Percentiles rank a stretch among this genome's conserved stretches.
Evolutionary conservation across 1,284 basidiomycete species (phyloP).

Genomic region (Pholiota adiposa): DNA sequence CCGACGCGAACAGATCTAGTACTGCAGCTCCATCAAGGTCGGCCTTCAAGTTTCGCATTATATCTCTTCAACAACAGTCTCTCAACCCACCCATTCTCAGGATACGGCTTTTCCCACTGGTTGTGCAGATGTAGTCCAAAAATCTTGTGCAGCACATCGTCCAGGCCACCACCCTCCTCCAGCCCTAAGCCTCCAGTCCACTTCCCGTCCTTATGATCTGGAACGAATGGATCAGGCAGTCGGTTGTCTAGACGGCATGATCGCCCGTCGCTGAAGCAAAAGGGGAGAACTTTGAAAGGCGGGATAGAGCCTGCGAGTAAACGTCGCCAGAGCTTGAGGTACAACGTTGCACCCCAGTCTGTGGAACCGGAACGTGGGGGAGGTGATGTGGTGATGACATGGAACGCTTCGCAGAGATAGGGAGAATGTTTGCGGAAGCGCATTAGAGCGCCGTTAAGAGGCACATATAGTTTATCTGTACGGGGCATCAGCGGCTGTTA

Average conservation of each 20-base stretch:
- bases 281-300: conserved; percentile 90
- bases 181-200: conserved; percentile 60
- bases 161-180: conserved; percentile 69
- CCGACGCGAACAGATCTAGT: neutral
- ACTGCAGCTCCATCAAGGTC: neutral
- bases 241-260: conserved; percentile 91
- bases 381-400: conserved; percentile 79
- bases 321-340: conserved; percentile 85
- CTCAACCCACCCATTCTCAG: conserved; percentile 80
- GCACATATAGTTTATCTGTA: conserved; percentile 82
- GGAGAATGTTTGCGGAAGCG: conserved; percentile 87
- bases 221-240: conserved; percentile 85
- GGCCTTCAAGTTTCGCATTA: conserved; percentile 40
- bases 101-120: conserved; percentile 88
- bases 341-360: conserved; percentile 91
- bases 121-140: conserved; percentile 93
- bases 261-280: conserved; percentile 89
- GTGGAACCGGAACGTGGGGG: conserved; percentile 80
- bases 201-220: conserved; percentile 61
- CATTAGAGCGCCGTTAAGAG: conserved; percentile 93
- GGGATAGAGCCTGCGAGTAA: conserved; percentile 73
- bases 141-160: conserved; percentile 68
- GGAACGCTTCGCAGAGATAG: conserved; percentile 94
- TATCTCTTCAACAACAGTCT: conserved; percentile 70
- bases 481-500: neutral